Evolutionary conservation across 495 filamentous ascomycete species (phyloP).

Genomic region (Talaromyces proteolyticus): DNA sequence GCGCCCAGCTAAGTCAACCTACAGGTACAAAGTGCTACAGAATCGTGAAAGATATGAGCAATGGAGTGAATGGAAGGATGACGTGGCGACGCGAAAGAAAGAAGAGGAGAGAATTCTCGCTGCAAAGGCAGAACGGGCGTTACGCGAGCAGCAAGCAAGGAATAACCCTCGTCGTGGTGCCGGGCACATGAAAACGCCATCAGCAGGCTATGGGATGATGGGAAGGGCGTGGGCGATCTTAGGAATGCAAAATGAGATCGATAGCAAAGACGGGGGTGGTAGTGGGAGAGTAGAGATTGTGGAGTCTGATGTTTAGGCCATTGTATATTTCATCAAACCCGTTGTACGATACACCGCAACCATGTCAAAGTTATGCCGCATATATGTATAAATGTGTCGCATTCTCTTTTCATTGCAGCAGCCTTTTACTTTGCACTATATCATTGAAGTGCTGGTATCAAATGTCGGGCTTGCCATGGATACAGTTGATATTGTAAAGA

Average conservation of each 20-base stretch:
- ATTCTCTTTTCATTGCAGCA: too few species aligned
- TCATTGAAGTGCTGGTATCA: too few species aligned
- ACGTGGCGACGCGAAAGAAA: constrained; percentile 40
- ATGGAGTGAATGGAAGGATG: constrained; percentile 55
- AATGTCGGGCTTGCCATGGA: too few species aligned
- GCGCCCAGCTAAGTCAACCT: constrained; percentile 53
- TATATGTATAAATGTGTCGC: too few species aligned
- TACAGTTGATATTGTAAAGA: too few species aligned
- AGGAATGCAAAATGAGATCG: constrained; percentile 28
- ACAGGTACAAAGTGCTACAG: constrained; percentile 52
- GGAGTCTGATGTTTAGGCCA: not conserved
- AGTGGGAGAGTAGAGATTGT: constrained; percentile 5
- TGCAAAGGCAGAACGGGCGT: constrained; percentile 27
- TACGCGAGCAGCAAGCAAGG: constrained; percentile 20
- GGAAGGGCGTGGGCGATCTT: constrained; percentile 39
- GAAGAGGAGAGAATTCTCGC: constrained; percentile 34
- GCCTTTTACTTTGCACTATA: too few species aligned
- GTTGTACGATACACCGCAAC: too few species aligned
- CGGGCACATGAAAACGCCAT: constrained; percentile 17
- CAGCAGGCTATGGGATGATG: constrained; percentile 29
- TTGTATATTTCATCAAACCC: not conserved
- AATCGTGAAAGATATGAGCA: constrained; percentile 56
- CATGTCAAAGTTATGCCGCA: too few species aligned
- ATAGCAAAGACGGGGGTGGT: constrained; percentile 16
- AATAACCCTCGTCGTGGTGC: constrained; percentile 27